Percentiles rank a stretch among this genome's conserved stretches.
Conservation (phyloP, 441 rosid genomes). For the Euphorbia celastroides region DNA sequence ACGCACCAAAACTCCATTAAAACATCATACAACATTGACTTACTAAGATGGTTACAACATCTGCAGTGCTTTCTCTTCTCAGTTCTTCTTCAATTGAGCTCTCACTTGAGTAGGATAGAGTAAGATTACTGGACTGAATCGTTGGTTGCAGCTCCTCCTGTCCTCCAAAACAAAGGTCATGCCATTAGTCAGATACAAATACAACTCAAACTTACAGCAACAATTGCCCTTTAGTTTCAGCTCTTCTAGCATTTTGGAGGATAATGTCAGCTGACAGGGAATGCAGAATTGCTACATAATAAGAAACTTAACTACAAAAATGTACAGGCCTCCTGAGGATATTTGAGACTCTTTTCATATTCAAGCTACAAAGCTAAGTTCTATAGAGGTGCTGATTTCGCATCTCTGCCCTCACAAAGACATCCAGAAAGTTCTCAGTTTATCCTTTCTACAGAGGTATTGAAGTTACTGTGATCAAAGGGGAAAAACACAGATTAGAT, state of each 20-base stretch:
- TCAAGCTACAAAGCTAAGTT: background rate
- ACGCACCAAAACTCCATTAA: background rate
- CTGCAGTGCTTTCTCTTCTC: constrained; percentile 96
- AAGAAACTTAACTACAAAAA: background rate
- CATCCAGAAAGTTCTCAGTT: background rate
- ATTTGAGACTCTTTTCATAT: background rate
- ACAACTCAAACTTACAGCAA: constrained; percentile 1
- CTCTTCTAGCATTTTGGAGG: background rate
- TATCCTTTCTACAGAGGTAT: background rate
- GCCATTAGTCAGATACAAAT: constrained; percentile 2
- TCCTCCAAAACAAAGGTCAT: constrained; percentile 11
- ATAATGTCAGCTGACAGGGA: background rate
- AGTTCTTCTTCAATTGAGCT: constrained; percentile 91
- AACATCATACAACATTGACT: constrained; percentile 15
- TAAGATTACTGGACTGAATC: constrained; percentile 59
- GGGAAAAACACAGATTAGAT: background rate
- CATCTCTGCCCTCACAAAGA: too few species aligned
- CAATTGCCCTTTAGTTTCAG: background rate
- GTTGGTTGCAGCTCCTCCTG: constrained; percentile 82
- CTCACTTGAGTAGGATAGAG: constrained; percentile 85
- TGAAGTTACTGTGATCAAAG: background rate
- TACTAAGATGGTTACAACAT: constrained; percentile 77
- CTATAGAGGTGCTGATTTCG: background rate
- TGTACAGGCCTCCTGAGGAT: background rate
- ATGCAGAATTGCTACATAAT: background rate